Base-by-base conservation (phyloP, 2,329 filamentous ascomycete genomes). In the Colletotrichum chlorophyti region DNA sequence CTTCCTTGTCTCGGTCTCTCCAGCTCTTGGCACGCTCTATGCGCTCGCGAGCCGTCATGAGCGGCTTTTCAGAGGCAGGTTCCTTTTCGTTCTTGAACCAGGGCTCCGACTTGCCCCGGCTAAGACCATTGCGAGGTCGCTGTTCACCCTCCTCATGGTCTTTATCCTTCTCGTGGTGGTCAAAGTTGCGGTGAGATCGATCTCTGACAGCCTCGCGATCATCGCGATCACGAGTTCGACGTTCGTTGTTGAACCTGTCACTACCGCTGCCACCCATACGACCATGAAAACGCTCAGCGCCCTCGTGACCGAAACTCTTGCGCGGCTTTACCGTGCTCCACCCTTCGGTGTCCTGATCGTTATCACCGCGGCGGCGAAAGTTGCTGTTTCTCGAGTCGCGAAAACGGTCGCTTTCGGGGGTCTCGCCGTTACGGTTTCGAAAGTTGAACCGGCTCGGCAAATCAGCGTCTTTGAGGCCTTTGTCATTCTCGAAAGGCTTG, bases 301-400 rank as follows among this genome's bases (percentile, higher is more conserved):
- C 88, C 60, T 91, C 88, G 53, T 85, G 81, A 15, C 88, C 87
- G 68, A 91, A 87, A 68, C 86, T 92, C 78, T 89, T 91, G 64
- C 89, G 85, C 23, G 88, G 86, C 67, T 90, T 90, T 32, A 90
- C 87, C 23, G 82, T 87, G 65, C 84, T 91, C 90, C 90, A 92
- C 47, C 89, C 88, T 52, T 93, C 89, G 61, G 78, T 82, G 53
- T 91, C 89, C 60, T 80, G 79, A 34, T 87, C 85, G 41, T 73
- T 77, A 43, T 83, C 81, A 21, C 76, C 78, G 29, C 83, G 83
- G 53, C 83, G 80, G 34, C 84, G 80, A 55, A 83, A 74, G 40
- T 74, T 77, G 61, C 72, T 77, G 60, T 73, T 76, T 34, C 77
- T 75, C 35, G 69, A 69, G 32, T 85, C 81, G 48, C 80, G 80